These are phyloP conservation scores for Lachancea meyersii DNA, from an alignment of 805 yeast species.

Conservation along the genomic window DNA sequence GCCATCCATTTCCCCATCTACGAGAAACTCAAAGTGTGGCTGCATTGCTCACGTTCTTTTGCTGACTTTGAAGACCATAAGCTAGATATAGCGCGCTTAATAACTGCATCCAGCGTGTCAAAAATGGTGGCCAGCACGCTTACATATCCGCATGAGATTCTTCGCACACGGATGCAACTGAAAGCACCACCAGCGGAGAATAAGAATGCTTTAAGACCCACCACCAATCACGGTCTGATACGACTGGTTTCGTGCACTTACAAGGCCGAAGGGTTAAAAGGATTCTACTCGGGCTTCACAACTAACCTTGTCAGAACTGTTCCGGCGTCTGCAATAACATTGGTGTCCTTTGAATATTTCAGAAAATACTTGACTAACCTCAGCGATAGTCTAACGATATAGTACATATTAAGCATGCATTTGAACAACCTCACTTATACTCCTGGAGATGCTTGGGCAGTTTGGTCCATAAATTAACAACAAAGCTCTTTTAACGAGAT, in stretches of 20 bases:
- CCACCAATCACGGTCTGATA: constrained; percentile 5
- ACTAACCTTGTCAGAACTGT: constrained; percentile 85
- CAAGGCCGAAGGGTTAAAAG: constrained; percentile 64
- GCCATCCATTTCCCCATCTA: constrained; percentile 95
- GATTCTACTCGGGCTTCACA: constrained; percentile 84
- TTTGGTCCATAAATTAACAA: too few species aligned
- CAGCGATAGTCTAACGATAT: constrained; percentile 8
- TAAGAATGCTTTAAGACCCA: background rate
- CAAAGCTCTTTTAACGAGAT: constrained; percentile 4
- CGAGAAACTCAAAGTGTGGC: constrained; percentile 63
- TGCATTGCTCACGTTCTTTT: constrained; percentile 32
- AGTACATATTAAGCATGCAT: constrained; percentile 1
- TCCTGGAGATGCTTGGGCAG: too few species aligned
- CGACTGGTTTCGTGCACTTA: constrained; percentile 23
- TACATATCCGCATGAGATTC: constrained; percentile 93
- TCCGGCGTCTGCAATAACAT: constrained; percentile 92
- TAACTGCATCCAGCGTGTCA: constrained; percentile 68
- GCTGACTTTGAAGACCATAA: constrained; percentile 17
- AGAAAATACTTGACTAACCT: constrained; percentile 41
- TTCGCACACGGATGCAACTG: constrained; percentile 82
- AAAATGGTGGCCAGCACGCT: constrained; percentile 84
- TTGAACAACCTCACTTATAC: background rate
- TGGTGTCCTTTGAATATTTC: constrained; percentile 84
- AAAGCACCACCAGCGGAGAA: constrained; percentile 33
- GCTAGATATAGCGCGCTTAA: constrained; percentile 38